A percentile compares a stretch with the other conserved stretches of the same genome.
phyloP scores from a whole-genome alignment of 2,329 filamentous ascomycete species.

The Fusarium concolor region DNA sequence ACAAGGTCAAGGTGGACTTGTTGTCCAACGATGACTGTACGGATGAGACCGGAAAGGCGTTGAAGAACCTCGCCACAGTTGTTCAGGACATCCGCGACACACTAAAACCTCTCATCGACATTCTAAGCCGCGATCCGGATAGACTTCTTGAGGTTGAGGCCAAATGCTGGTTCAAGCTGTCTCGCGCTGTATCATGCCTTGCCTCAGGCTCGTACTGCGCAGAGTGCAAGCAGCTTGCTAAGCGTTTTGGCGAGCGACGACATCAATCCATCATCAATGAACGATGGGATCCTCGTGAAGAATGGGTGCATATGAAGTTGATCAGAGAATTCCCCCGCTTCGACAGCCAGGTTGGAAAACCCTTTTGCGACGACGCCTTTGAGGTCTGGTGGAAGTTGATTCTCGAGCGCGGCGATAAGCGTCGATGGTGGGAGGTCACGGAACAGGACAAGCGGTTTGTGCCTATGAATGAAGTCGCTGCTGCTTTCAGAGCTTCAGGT shows the following conservation, averaged over 20 bases:
- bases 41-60: not conserved
- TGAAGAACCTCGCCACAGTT: not conserved
- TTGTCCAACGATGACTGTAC: not conserved
- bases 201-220: not conserved
- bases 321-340: not conserved
- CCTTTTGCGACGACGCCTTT: not conserved
- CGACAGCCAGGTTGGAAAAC: not conserved
- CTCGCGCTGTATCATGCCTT: conserved; percentile 3
- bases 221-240: not conserved
- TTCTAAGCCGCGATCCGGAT: fast-evolving
- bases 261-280: conserved; percentile 9
- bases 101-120: not conserved
- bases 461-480: not conserved
- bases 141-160: not conserved
- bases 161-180: conserved; percentile 5
- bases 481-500: not conserved
- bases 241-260: not conserved
- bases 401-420: not conserved
- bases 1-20: not conserved
- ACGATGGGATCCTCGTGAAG: conserved; percentile 15
- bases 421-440: conserved; percentile 8
- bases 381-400: not conserved
- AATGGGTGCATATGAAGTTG: conserved; percentile 11
- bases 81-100: not conserved
- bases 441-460: conserved; percentile 9